Evolutionary conservation across 305 asterid species (phyloP).

Genomic region (Vinca major): DNA sequence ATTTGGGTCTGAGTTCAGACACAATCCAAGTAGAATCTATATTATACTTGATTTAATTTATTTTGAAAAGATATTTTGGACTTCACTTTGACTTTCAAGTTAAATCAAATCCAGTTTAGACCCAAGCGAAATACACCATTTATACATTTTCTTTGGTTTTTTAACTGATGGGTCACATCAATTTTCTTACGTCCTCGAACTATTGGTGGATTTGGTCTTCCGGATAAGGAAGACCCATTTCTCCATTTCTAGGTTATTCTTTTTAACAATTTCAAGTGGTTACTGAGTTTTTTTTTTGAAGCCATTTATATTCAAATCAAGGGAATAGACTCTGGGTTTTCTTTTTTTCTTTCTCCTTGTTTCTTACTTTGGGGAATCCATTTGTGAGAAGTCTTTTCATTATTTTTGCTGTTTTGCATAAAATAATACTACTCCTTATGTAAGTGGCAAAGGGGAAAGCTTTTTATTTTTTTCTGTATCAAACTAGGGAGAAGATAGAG

Average conservation of each 20-base stretch:
- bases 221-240: background rate
- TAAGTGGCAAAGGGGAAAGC: slow-evolving; percentile 1
- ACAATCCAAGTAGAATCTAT: no score
- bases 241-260: background rate
- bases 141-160: slow-evolving; percentile 12
- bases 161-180: slow-evolving; percentile 53
- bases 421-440: background rate
- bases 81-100: no score
- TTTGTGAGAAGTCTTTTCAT: slow-evolving; percentile 8
- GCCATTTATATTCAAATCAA: background rate
- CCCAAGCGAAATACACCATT: no score
- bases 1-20: no score
- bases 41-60: no score
- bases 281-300: no score
- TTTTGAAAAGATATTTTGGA: no score
- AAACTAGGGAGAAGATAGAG: background rate
- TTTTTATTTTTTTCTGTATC: background rate
- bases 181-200: background rate
- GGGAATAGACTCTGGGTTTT: no score
- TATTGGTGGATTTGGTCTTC: background rate
- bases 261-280: background rate
- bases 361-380: background rate
- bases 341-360: background rate
- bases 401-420: slow-evolving; percentile 1
- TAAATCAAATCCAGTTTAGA: no score